These are phyloP conservation scores for Globisporangium solare DNA, from an alignment of 352 stramenopile genomes.

Conservation along the genomic window DNA sequence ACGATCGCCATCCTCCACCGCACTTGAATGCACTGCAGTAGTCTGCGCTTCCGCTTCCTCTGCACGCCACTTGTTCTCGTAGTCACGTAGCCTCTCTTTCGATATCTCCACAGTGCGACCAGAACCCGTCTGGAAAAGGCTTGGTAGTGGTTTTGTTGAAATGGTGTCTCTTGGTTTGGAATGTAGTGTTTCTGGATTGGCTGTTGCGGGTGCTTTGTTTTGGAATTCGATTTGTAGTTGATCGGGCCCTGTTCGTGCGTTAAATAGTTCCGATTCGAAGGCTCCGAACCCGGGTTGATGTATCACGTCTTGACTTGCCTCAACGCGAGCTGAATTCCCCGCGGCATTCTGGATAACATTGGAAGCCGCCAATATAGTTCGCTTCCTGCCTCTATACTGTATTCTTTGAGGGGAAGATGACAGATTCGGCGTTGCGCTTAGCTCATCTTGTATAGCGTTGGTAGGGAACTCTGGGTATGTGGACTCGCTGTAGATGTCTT, in stretches of 20 bases:
- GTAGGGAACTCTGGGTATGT: not conserved
- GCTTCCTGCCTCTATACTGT: not conserved
- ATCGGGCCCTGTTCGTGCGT: not conserved
- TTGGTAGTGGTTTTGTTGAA: not conserved
- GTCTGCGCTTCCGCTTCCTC: conserved; percentile 11
- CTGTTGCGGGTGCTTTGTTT: too few species aligned
- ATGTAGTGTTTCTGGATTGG: not conserved
- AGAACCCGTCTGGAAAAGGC: conserved; percentile 28
- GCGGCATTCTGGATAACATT: not conserved
- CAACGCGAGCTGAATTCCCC: too few species aligned
- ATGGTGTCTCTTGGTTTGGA: not conserved
- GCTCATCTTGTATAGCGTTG: not conserved
- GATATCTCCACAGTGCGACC: conserved; percentile 27
- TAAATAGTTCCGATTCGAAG: not conserved
- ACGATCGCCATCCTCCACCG: conserved; percentile 5
- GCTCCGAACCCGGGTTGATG: not conserved
- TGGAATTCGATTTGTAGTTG: too few species aligned
- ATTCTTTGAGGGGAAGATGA: not conserved
- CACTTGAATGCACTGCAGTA: not conserved
- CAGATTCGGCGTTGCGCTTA: not conserved
- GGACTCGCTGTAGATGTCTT: not conserved
- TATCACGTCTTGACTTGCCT: not conserved
- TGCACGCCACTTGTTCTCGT: conserved; percentile 18
- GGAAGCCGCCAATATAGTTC: not conserved
- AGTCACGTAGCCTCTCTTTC: conserved; percentile 21